Base-by-base conservation (phyloP, 192 early-diverging fungal genomes). In the Umbelopsis sp. region DNA sequence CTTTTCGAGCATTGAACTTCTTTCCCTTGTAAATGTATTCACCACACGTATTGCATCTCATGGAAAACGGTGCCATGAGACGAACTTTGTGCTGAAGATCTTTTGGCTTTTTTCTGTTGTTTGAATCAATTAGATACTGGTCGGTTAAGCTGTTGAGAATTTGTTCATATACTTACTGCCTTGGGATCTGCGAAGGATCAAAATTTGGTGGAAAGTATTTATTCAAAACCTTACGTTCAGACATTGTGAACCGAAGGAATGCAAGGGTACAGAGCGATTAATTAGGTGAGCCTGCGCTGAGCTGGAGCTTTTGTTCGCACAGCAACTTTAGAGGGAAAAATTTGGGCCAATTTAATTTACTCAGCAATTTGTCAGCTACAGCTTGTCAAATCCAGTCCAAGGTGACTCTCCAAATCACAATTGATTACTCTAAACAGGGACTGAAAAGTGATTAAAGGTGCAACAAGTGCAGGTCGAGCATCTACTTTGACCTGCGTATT, bases 141-240 rank as follows among this genome's bases (percentile, higher is more conserved):
- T 35, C 22, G 45, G 66, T 16, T 18, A 50, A 33, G 46, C 6
- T 18, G 23, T 16, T 7, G 21, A 66, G 30, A 23, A 35, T 48
- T 20, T 37, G 2, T n/a, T 20, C 3, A 50, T 30, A 46, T 30
- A 68, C 23, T 75, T 71, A 75, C 67, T 70, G 66, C 37, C 55
- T 70, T 46, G 76, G 67, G 64, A 77, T 93, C 81, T 93, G 91
- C n/a, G 93, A 82, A 41, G 97, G 97, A 78, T 97, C 97, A 76
- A 99, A 99, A 79, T 99, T 94, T 20, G 96, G 96, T 10, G 97
- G 96, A 71, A 93, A 95, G 77, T 97, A 98, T 76, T 92, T 98
- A 89, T 97, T 97, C 69, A 97, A 81, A 20, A 98, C 96, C 74
- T 98, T 98, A 67, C 96, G 91, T 75, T 95, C 94, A 33, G 92